Evolutionary conservation across 2,329 filamentous ascomycete species (phyloP).

Genomic region (Blumeriella jaapii): DNA sequence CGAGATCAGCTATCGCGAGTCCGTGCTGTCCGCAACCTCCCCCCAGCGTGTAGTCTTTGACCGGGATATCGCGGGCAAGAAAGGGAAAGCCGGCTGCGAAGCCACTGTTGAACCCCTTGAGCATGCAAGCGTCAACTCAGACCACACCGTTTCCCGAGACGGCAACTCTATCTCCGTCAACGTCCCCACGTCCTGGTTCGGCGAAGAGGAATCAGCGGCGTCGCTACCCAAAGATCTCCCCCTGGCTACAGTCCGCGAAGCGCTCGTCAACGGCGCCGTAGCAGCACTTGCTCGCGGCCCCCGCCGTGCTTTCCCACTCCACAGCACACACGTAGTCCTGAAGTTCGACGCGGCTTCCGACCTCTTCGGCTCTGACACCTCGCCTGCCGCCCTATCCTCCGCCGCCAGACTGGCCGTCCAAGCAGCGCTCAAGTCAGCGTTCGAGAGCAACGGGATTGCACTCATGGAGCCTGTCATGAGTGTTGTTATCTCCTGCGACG

Average conservation of each 20-base stretch:
- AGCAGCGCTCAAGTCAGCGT: conserved; percentile 52
- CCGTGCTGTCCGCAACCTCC: conserved; percentile 46
- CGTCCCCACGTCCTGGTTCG: conserved; percentile 25
- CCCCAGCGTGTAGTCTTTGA: conserved; percentile 58
- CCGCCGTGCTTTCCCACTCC: conserved; percentile 66
- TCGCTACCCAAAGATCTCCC: conserved; percentile 43
- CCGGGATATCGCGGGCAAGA: conserved; percentile 66
- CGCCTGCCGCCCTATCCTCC: conserved; percentile 54
- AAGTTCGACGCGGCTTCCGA: conserved; percentile 54
- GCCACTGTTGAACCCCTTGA: conserved; percentile 54
- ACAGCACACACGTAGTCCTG: conserved; percentile 61
- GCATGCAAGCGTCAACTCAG: conserved; percentile 25
- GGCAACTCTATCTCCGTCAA: conserved; percentile 57
- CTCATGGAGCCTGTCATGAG: conserved; percentile 93
- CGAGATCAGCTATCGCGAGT: conserved; percentile 91
- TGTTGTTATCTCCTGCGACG: conserved; percentile 75
- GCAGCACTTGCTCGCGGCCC: conserved; percentile 81
- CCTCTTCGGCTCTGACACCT: conserved; percentile 54
- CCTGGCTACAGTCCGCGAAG: conserved; percentile 35
- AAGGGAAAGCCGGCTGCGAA: conserved; percentile 65
- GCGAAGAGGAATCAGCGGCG: conserved; percentile 28
- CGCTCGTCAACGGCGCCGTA: conserved; percentile 66
- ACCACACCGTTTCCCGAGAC: conserved; percentile 43
- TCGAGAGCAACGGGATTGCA: conserved; percentile 41
- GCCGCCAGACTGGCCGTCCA: conserved; percentile 58